phyloP scores from a whole-genome alignment of 129 eudicot species.

The Pulicaria dysenterica region DNA sequence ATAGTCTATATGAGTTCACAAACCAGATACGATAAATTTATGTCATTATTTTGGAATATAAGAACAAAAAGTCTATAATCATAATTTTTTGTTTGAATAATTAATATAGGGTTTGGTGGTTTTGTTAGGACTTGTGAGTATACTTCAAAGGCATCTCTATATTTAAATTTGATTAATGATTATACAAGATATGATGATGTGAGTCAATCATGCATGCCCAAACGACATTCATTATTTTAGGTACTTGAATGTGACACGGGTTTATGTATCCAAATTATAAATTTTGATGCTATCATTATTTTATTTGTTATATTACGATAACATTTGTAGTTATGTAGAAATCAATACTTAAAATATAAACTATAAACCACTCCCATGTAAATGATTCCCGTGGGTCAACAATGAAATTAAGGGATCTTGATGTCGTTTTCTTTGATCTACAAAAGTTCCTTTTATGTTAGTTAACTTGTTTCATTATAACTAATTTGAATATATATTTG shows the following conservation, averaged over 20 bases:
- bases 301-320: constrained; percentile 12
- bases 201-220: constrained; percentile 40
- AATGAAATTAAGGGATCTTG: constrained; percentile 17
- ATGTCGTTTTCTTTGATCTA: background rate
- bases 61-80: background rate
- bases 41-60: background rate
- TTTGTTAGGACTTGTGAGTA: constrained; percentile 37
- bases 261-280: constrained; percentile 21
- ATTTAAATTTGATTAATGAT: constrained; percentile 25
- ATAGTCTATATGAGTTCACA: background rate
- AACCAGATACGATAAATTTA: background rate
- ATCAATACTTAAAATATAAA: background rate
- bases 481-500: too few relatives aligned
- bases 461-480: background rate
- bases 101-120: constrained; percentile 33
- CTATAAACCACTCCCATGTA: constrained; percentile 25
- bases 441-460: background rate
- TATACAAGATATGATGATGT: constrained; percentile 20
- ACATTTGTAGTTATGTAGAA: background rate
- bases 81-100: constrained; percentile 12
- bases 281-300: constrained; percentile 9
- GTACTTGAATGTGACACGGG: constrained; percentile 30
- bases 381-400: constrained; percentile 34
- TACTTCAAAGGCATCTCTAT: constrained; percentile 30
- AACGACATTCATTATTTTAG: constrained; percentile 39